phyloP scores from a whole-genome alignment of 148 eudicot genomes.

The Persicaria tinctoria region DNA sequence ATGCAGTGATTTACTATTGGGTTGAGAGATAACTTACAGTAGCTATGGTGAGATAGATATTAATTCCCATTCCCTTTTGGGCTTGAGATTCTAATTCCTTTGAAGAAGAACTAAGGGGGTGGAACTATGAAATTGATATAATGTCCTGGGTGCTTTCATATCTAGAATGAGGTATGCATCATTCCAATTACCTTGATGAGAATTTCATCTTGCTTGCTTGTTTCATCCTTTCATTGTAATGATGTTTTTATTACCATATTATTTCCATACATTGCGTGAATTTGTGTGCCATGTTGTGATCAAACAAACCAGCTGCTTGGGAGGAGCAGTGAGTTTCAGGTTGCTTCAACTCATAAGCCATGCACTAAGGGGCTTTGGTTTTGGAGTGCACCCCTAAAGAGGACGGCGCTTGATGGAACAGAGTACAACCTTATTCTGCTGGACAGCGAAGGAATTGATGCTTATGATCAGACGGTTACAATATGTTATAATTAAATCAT shows the following conservation, averaged over 20 bases:
- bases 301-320: slow-evolving; percentile 67
- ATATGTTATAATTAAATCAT: background rate
- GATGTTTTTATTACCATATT: background rate
- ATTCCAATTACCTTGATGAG: background rate
- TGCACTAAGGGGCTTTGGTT: slow-evolving; percentile 99
- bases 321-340: slow-evolving; percentile 89
- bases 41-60: background rate
- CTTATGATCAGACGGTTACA: slow-evolving; percentile 95
- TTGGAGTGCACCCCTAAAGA: slow-evolving; percentile 90
- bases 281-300: slow-evolving; percentile 7
- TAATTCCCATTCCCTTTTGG: background rate
- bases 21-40: background rate
- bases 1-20: background rate
- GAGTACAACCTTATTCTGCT: slow-evolving; percentile 86
- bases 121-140: background rate
- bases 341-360: slow-evolving; percentile 88
- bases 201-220: background rate
- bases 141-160: background rate
- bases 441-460: slow-evolving; percentile 97
- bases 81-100: background rate
- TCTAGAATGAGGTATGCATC: background rate
- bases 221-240: background rate
- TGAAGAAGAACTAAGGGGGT: background rate
- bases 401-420: slow-evolving; percentile 92
- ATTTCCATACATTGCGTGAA: background rate